Evolutionary conservation across 2,329 filamentous ascomycete species (phyloP), one percentile per base, ranked within the genome.

Genomic region (Ustilaginoidea virens): DNA sequence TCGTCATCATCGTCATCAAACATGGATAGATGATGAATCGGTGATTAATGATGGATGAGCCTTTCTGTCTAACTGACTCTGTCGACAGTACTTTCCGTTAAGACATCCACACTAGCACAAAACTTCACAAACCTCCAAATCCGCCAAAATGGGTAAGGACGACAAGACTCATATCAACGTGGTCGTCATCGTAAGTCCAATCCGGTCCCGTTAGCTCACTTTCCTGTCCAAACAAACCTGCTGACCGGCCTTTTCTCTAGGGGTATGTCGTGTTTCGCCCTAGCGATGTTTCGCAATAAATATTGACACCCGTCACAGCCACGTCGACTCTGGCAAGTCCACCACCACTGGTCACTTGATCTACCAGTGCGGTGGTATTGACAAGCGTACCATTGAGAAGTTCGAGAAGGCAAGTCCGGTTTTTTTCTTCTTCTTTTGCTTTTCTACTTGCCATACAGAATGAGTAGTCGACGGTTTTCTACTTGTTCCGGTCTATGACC

Each of bases 311-410:
- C 15, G 14, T 21, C 22, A 43, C 41, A 56, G 86, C 74, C 87
- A 93, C 78, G 86, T 93, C 82, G 85, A 93, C 69, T 92, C 85
- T 64, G 87, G 86, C 70, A 94, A 94, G 79, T 93, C 86, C 51
- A 94, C 86, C 63, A 94, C 86, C 63, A 80, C 64, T 52, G 74
- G 77, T 63, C 77, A 87, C 73, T 78, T 98, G 77, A 96, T 98
- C 81, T 96, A 96, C 85, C 87, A 98, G 80, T 96, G 90, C 74
- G 90, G 90, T 80, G 90, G 90, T 83, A 98, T 96, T 60, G 90
- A 98, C 82, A 85, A 87, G 76, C 87, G 90, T 85, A 96, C 87
- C 66, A 98, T 98, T 62, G 90, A 98, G 80, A 98, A 98, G 81
- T 98, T 98, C 78, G 90, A 98, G 86, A 98, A 98, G 83, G 85